Conservation (phyloP, 345 rosid species). For the Hibiscus mutabilis region DNA sequence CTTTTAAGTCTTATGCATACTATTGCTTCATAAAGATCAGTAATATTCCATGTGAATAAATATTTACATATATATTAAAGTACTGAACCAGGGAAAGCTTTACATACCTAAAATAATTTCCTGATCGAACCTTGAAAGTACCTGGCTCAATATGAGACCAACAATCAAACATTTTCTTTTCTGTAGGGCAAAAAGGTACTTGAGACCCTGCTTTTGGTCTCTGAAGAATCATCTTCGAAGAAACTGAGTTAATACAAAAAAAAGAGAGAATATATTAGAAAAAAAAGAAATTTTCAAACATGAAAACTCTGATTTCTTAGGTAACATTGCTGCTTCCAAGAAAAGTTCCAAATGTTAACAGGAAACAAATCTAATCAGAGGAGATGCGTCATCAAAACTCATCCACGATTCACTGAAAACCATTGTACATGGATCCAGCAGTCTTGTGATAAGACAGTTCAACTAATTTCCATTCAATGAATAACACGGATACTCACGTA, state of each 20-base stretch:
- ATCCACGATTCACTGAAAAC: neutral
- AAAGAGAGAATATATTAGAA: neutral
- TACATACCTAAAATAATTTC: constrained; percentile 43
- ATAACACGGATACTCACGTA: constrained; percentile 40
- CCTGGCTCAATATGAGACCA: constrained; percentile 62
- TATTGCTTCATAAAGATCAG: neutral
- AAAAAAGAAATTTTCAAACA: neutral
- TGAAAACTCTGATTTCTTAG: neutral
- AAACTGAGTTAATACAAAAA: constrained; percentile 44
- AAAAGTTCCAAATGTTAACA: neutral
- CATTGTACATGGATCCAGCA: neutral
- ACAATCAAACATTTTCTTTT: constrained; percentile 57
- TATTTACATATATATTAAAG: neutral
- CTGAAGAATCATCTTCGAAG: constrained; percentile 52
- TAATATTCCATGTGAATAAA: neutral
- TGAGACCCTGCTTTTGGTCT: constrained; percentile 71
- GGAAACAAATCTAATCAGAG: neutral
- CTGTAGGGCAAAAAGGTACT: constrained; percentile 46
- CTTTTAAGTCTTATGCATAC: neutral
- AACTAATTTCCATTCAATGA: neutral
- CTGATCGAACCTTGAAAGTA: constrained; percentile 57
- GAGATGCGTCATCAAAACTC: neutral
- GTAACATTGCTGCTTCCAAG: neutral
- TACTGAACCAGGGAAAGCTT: neutral
- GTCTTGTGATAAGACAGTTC: neutral